phyloP scores from a whole-genome alignment of 1,284 basidiomycete genomes.

The Sporisorium reilianum region DNA sequence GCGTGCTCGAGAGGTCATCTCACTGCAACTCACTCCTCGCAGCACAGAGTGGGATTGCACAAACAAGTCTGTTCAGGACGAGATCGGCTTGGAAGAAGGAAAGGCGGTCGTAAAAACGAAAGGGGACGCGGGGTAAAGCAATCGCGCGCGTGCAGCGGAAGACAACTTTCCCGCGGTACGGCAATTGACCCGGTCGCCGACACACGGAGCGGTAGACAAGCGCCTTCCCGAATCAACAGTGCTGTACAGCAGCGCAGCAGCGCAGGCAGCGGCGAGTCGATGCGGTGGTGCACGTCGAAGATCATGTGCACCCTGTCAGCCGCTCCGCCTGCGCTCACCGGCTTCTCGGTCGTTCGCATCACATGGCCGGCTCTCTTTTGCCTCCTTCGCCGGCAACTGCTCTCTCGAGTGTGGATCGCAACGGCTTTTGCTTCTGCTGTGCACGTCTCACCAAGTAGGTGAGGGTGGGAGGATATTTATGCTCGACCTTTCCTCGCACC shows the following conservation, averaged over 20 bases:
- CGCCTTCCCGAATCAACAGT: not conserved
- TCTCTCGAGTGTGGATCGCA: not conserved
- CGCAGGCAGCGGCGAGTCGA: not conserved
- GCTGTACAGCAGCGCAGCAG: not conserved
- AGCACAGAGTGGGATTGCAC: no score
- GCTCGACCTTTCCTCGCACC: not conserved
- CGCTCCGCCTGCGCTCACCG: not conserved
- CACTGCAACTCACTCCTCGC: no score
- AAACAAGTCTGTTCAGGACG: no score
- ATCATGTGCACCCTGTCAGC: constrained; percentile 1
- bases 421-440: not conserved
- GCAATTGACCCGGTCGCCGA: not conserved
- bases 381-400: not conserved
- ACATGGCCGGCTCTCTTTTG: constrained; percentile 6
- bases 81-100: no score
- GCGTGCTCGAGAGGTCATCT: no score
- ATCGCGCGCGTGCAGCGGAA: not conserved
- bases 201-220: not conserved
- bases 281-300: not conserved
- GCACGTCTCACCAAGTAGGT: no score
- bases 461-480: no score
- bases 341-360: constrained; percentile 23
- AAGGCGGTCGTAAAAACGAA: no score
- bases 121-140: not conserved
- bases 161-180: not conserved